Base-by-base conservation (phyloP, 805 yeast genomes). In the Metahyphopichia silvanorum region DNA sequence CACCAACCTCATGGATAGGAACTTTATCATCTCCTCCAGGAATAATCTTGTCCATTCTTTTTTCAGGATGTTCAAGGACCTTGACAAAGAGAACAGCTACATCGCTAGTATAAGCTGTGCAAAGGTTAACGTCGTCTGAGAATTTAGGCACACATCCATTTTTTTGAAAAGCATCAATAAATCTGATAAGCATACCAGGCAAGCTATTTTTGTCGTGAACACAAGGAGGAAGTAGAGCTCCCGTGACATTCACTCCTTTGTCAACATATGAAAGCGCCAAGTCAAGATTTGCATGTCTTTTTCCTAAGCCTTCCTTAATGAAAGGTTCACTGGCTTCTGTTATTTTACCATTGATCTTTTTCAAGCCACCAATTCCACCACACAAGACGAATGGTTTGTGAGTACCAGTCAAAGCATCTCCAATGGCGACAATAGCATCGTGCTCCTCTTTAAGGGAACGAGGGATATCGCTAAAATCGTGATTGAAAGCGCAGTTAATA, bases 401-500 rank as follows among this genome's bases (percentile, higher is more conserved):
- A 4, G 66, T 44, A 2, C 58, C 63, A 10, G 32, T 40, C 2
- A 59, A 26, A 5, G 55, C 55, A 3, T 53, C 53, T 19, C 39
- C 31, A 37, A 64, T 44, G 9, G 60, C 47, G 10, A 36, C 29
- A n/a, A 52, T 31, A 1, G 65, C 67, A 4, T 24, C 36, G n/a
- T 29, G 33, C 23, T 63, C 69, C 26, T 44, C 28, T 15, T 35
- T 34, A 21, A 40, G 32, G 17, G 47, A 25, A 11, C 44, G 29
- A 2, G 27, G 41, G 24, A 37, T 43, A 9, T 51, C 39, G 4
- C 34, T 14, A 32, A 53, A 58, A 31, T 62, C 62, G 36, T 58
- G 61, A 17, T 47, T 39, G 38, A 55, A 65, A 1, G 57, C 73
- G 25, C 60, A 36, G 33, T 65, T 70, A n/a, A 63, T 31, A 11